A percentile compares a stretch with the other conserved stretches of the same genome.
Evolutionary conservation across 2,329 filamentous ascomycete species (phyloP).

Genomic region (Cercospora brassicicola): DNA sequence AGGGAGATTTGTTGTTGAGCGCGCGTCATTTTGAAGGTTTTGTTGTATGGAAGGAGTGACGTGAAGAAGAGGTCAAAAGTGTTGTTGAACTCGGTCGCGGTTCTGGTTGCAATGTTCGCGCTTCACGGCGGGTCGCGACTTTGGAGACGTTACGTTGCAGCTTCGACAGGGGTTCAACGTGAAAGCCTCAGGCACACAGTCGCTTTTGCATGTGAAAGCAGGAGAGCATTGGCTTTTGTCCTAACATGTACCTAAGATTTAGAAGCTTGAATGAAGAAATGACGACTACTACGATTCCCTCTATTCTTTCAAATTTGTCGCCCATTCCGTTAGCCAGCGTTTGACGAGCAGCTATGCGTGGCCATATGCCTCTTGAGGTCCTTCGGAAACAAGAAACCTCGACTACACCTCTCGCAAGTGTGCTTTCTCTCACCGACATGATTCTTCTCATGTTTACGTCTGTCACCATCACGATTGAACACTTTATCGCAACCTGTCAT

Average conservation of each 20-base stretch:
- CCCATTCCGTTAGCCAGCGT: neutral
- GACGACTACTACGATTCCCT: too few relatives aligned
- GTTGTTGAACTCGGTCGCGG: neutral
- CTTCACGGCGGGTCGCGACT: neutral
- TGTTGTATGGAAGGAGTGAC: constrained; percentile 19
- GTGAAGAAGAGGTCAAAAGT: neutral
- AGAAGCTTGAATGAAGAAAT: neutral
- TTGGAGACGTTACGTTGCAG: constrained; percentile 8
- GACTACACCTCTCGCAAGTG: constrained; percentile 16
- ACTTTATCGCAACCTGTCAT: constrained; percentile 15
- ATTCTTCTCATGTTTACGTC: constrained; percentile 25
- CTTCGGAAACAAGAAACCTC: constrained; percentile 23
- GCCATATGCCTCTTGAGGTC: constrained; percentile 22
- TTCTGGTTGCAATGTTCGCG: neutral
- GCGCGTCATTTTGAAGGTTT: constrained; percentile 70
- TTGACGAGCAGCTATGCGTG: neutral
- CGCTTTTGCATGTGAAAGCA: neutral
- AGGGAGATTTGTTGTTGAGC: constrained; percentile 90
- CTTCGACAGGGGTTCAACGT: constrained; percentile 7
- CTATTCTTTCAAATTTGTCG: neutral
- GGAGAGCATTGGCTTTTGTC: neutral
- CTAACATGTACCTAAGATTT: neutral
- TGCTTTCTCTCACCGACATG: constrained; percentile 17
- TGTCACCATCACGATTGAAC: constrained; percentile 23
- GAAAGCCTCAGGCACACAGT: neutral